Base-by-base conservation (phyloP, 164 flowering plant species). In the Kingdonia uniflora region DNA sequence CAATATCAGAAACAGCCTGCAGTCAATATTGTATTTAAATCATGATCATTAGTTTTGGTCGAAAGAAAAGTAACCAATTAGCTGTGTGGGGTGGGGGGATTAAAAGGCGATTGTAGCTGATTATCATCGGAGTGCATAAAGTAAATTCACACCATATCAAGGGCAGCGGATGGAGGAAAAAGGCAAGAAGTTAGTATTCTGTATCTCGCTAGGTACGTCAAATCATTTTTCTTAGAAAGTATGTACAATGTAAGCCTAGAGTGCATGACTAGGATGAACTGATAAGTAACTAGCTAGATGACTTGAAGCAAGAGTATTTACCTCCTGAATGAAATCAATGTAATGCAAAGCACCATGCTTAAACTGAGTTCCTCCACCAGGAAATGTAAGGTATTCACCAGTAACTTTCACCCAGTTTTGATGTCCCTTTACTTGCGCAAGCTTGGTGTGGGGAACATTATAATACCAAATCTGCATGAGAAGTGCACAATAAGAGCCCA, bases 291-390 rank as follows among this genome's bases (percentile, higher is more conserved):
- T 29, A 16, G 42, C 22, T 52, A 44, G 17, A 22, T 22, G 52
- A 45, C 8, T 22, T 21, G 33, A 53, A 42, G 17, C 35, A 19
- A 5, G 40, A 46, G 16, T 42, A 40, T 65, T 69, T 54, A 86
- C 99, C 71, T 80, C 66, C 59, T 88, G 77, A 35, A 86, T 72
- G 65, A 82, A 81, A 55, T 92, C 95, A 59, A 92, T 84, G 67
- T 92, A 92, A 72, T 82, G 95, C 58, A 79, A 74, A 63, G 99
- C 99, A 24, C 99, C 99, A 52, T 86, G 74, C 78, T 82, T 80
- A 56, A 92, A 88, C 66, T 92, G 99, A 62, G 99, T 92, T 51
- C 99, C 99, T 49, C 97, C 99, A 59, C 97, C 99, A 55, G 99
- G 97, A 68, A 92, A 92, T 40, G 86, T 84, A 42, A 88, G 95